Base-by-base conservation (phyloP, 1,139 yeast genomes). In the Saccharomyces hybrid region DNA sequence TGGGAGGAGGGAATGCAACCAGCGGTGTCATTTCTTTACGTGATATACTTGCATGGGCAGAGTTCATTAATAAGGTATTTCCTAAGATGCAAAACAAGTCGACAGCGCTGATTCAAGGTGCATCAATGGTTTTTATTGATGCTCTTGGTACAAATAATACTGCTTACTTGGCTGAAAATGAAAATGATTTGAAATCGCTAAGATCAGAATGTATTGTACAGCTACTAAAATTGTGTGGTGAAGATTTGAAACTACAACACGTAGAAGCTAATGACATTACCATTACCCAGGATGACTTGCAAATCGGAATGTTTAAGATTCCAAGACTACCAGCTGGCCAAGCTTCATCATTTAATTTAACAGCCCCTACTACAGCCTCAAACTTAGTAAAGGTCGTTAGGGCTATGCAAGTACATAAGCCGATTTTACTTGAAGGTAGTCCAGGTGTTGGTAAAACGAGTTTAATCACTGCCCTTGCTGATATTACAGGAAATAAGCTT, bases 391-490 rank as follows among this genome's bases (percentile, higher is more conserved):
- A 96, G 57, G 96, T 93, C 1, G 74, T 89, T 2, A 78, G 99
- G 63, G 98, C 98, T 1, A 80, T 95, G 86, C 97, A 89, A 69
- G 89, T 91, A 8, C 78, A 76, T 50, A 93, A 91, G 63, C 99
- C 99, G 0, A 86, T 95, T 42, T 74, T 95, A 53, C 77, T 95
- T 27, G 99, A 95, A 74, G 99, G 99, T 57, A 86, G 95, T 64
- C 99, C 99, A 1, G 99, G 99, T 73, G 99, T 95, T 46, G 99
- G 99, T 53, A 95, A 95, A 70, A 95, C 99, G 3, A 88, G 97
- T 77, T 78, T 95, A 65, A 78, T 95, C 9, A 79, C 96, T 1
- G 97, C 98, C 0, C 73, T 95, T 50, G 93, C 99, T 0, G 77
- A 80, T 49, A 83, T 91, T 1, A 82, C 93, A 0, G 96, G 97